These are phyloP conservation scores for Alternaria triticina DNA, from an alignment of 2,329 filamentous ascomycete species.

Conservation along the genomic window DNA sequence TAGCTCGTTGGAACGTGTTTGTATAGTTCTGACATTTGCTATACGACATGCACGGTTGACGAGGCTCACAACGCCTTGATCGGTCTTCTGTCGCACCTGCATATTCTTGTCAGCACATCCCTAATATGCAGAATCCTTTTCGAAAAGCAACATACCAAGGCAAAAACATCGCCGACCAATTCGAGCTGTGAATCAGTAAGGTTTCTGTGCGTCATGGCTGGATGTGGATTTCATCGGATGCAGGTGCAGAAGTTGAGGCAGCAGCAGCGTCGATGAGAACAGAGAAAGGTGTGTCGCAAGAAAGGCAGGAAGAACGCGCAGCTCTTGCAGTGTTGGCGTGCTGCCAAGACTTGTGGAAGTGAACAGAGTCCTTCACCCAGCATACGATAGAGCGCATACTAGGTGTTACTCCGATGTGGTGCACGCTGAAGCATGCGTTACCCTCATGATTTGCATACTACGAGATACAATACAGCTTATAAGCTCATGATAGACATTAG, in stretches of 20 bases:
- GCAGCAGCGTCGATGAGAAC: background rate
- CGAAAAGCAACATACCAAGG: background rate
- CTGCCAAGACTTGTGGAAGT: background rate
- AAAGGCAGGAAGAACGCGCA: background rate
- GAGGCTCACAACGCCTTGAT: background rate
- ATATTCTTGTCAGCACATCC: background rate
- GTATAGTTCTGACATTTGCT: background rate
- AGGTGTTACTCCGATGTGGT: background rate
- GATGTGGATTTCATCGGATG: background rate
- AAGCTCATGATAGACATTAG: background rate
- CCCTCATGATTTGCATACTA: background rate
- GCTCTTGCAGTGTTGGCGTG: background rate
- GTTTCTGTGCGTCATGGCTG: background rate
- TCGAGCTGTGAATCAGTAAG: background rate
- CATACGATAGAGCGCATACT: background rate
- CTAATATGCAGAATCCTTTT: background rate
- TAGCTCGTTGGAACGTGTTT: background rate
- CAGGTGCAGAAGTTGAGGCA: background rate
- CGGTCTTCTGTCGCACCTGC: background rate
- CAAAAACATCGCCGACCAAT: background rate
- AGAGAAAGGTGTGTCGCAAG: background rate
- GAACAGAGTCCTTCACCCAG: background rate
- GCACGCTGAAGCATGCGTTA: background rate
- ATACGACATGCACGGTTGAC: background rate
- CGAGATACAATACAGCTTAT: background rate